Evolutionary conservation across 257 asterid genomes (phyloP), one percentile per base, ranked within the genome.

Genomic region (Dorcoceras hygrometricum): DNA sequence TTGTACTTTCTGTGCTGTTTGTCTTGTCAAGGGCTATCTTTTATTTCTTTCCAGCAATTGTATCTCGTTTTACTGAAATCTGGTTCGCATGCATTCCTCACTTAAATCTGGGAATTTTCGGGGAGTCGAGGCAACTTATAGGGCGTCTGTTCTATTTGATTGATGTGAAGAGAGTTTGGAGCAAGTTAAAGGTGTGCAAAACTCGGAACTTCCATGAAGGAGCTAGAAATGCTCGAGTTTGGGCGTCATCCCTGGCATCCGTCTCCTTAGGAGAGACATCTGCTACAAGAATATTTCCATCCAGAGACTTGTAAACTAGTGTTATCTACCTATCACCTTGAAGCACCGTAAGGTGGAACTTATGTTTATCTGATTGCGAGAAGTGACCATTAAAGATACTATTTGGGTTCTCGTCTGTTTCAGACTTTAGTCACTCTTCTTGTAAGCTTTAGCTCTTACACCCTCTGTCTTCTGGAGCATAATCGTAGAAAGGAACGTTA

Each of bases 221-320:
- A n/a, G 92, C 95, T 3, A 72, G 82, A 75, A 87, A 77, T 71
- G 94, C 94, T 57, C 78, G 83, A 70, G 94, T 87, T 51, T 89
- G 95, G 97, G 97, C 95, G 9, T 89, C 89, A 1, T 90, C 97
- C 14, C 68, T 89, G 72, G 84, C 96, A 19, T 85, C 93, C 1
- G 89, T 88, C 23, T 88, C 95, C 19, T 65, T 83, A 66, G 90
- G 92, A 43, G 76, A 85, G 78, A 60, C 92, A 0, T 77, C 92
- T 19, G 60, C 85, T 2, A 65, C 89, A 5, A 74, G 86, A 75
- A 65, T 76, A 59, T 75, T 83, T 60, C 63, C 79, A 69, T 75
- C 81, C 7, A 77, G 77, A 54, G 79, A 70, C 57, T 59, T 69
- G 67, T 78, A 55, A 80, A 63, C 62, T 19, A 66, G 58, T 66